Evolutionary conservation across 768 basidiomycete genomes (phyloP).

Genomic region (Clavulina sp.): DNA sequence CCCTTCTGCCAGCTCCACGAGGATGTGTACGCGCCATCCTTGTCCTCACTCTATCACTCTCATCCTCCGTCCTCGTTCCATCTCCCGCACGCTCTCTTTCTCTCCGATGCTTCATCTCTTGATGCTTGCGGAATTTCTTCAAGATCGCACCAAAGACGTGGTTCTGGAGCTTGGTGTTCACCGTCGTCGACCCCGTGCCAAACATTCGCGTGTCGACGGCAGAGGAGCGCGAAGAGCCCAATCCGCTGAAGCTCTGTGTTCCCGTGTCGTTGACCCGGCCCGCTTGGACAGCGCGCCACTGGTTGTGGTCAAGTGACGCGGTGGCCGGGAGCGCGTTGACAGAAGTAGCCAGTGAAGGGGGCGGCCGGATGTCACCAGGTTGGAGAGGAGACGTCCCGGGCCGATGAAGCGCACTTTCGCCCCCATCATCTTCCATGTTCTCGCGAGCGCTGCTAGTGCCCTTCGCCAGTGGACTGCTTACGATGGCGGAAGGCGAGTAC

Average conservation of each 20-base stretch:
- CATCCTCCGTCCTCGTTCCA: constrained; percentile 34
- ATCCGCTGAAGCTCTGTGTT: not conserved
- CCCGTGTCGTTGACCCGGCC: no score
- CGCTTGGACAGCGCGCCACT: no score
- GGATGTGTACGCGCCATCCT: no score
- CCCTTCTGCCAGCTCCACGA: no score
- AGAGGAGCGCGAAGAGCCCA: not conserved
- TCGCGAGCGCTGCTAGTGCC: no score
- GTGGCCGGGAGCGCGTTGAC: no score
- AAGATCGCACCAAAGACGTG: constrained; percentile 87
- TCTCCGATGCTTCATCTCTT: constrained; percentile 24
- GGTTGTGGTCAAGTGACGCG: no score
- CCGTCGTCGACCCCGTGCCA: constrained; percentile 78
- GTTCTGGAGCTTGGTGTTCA: constrained; percentile 88
- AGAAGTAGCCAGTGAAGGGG: no score
- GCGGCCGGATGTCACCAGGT: no score
- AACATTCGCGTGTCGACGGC: constrained; percentile 34
- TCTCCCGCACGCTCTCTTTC: constrained; percentile 21
- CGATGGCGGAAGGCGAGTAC: no score
- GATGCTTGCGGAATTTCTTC: constrained; percentile 35
- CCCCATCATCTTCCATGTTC: no score
- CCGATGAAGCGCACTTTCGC: not conserved
- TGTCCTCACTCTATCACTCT: constrained; percentile 30
- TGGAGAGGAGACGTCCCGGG: not conserved
- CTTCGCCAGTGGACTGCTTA: no score